Evolutionary conservation across 2,329 filamentous ascomycete genomes (phyloP).

Genomic region (Juglanconis sp.): DNA sequence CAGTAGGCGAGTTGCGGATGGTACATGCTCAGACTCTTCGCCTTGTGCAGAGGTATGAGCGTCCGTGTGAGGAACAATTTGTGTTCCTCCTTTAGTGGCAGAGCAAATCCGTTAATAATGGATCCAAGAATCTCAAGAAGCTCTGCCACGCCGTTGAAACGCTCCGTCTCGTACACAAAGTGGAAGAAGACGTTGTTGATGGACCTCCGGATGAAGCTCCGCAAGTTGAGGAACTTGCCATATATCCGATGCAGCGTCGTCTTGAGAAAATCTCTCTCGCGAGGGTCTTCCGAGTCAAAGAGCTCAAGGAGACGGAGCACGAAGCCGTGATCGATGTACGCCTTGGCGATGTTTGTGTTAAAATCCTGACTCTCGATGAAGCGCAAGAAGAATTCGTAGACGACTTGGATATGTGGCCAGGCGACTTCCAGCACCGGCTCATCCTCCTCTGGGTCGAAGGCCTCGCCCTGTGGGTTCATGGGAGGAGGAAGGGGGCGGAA

Average conservation of each 20-base stretch:
- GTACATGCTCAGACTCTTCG: constrained; percentile 99
- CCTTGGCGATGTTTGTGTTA: constrained; percentile 99
- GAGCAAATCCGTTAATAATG: constrained; percentile 97
- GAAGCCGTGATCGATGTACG: constrained; percentile 97
- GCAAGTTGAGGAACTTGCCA: constrained; percentile 95
- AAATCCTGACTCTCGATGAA: constrained; percentile 99
- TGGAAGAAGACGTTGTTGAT: constrained; percentile 99
- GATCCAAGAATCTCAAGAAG: constrained; percentile 94
- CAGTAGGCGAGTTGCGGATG: constrained; percentile 97
- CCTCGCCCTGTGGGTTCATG: constrained; percentile 95
- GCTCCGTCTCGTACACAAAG: constrained; percentile 97
- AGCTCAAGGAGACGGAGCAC: constrained; percentile 95
- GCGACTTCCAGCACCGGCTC: constrained; percentile 97
- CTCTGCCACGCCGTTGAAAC: constrained; percentile 97
- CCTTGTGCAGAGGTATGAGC: constrained; percentile 90
- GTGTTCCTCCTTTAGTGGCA: constrained; percentile 97
- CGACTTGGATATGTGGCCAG: constrained; percentile 98
- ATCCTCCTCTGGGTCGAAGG: constrained; percentile 97
- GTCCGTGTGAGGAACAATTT: constrained; percentile 96
- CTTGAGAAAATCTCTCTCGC: constrained; percentile 96
- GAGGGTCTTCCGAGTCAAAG: constrained; percentile 96
- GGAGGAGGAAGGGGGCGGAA: constrained; percentile 96
- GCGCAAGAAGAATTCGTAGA: constrained; percentile 97
- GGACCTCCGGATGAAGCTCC: constrained; percentile 93
- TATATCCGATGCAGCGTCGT: constrained; percentile 97